phyloP scores from a whole-genome alignment of 2,329 filamentous ascomycete genomes.

The Pseudogymnoascus sp. region DNA sequence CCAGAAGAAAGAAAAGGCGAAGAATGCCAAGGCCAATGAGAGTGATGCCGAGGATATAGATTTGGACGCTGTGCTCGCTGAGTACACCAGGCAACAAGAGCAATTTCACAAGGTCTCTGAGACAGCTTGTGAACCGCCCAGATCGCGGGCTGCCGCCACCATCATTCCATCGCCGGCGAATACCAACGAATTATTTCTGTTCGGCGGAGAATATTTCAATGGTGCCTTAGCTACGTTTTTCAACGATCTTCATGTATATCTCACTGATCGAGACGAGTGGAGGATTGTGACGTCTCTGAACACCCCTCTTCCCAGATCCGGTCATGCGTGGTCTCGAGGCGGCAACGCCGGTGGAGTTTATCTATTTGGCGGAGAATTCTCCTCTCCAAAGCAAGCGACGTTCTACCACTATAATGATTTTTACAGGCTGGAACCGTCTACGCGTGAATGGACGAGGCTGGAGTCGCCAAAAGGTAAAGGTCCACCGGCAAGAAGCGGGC shows the following conservation, averaged over 20 bases:
- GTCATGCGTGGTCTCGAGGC: conserved; percentile 90
- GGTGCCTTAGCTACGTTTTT: conserved; percentile 73
- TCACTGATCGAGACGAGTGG: conserved; percentile 86
- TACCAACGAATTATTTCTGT: conserved; percentile 80
- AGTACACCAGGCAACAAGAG: conserved; percentile 89
- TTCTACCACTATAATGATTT: conserved; percentile 99
- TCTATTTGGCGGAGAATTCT: conserved; percentile 94
- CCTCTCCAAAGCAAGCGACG: conserved; percentile 90
- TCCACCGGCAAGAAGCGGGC: conserved; percentile 81
- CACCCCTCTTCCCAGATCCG: conserved; percentile 79
- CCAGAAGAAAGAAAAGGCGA: conserved; percentile 74
- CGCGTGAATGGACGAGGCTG: conserved; percentile 84
- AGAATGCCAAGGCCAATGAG: conserved; percentile 65
- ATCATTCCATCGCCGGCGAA: conserved; percentile 81
- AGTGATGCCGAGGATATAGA: conserved; percentile 90
- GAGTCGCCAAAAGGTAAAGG: conserved; percentile 69
- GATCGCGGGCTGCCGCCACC: conserved; percentile 71
- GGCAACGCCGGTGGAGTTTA: conserved; percentile 79
- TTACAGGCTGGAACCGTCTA: conserved; percentile 80
- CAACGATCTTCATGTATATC: conserved; percentile 61
- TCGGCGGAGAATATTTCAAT: conserved; percentile 94
- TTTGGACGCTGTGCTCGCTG: conserved; percentile 84
- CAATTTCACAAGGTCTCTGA: conserved; percentile 93
- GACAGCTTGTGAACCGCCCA: conserved; percentile 64
- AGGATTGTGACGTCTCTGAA: conserved; percentile 85